Evolutionary conservation across 495 filamentous ascomycete genomes (phyloP).

Genomic region (Penicillium fimorum): DNA sequence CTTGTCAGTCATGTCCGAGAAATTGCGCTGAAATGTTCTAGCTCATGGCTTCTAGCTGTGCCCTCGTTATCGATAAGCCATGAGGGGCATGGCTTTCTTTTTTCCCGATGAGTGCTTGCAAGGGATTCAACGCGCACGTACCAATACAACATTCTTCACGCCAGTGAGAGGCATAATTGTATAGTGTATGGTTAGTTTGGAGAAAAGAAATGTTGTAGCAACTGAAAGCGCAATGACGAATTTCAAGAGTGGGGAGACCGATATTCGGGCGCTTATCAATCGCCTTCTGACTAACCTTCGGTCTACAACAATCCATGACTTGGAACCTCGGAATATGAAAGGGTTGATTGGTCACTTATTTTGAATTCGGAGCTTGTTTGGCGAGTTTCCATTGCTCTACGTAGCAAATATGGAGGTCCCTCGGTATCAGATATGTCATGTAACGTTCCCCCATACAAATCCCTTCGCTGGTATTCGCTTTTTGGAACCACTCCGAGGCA

Average conservation of each 20-base stretch:
- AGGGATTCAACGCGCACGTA: slow-evolving; percentile 15
- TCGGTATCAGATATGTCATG: slow-evolving; percentile 6
- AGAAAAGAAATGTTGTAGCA: neutral
- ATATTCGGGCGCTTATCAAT: slow-evolving; percentile 48
- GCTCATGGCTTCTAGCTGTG: neutral
- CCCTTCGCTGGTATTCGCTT: slow-evolving; percentile 8
- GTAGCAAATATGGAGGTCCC: neutral
- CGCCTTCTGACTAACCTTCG: slow-evolving; percentile 21
- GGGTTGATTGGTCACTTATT: neutral
- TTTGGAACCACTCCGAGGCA: slow-evolving; percentile 6
- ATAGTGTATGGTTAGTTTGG: neutral
- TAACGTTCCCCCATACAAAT: slow-evolving; percentile 1
- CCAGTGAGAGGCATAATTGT: slow-evolving; percentile 48
- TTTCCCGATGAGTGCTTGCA: slow-evolving; percentile 11
- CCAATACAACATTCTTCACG: slow-evolving; percentile 54
- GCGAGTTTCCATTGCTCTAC: slow-evolving; percentile 1
- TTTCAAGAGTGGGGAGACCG: slow-evolving; percentile 28
- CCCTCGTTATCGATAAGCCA: slow-evolving; percentile 47
- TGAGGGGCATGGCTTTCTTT: slow-evolving; percentile 6
- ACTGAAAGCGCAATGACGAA: slow-evolving; percentile 9
- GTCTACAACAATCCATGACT: neutral
- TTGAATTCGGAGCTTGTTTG: neutral
- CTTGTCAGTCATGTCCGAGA: slow-evolving; percentile 4
- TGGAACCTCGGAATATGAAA: neutral
- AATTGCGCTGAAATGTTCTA: neutral